Evolutionary conservation across 139 green algal genomes (phyloP).

Genomic region (Coccomyxa sp.): DNA sequence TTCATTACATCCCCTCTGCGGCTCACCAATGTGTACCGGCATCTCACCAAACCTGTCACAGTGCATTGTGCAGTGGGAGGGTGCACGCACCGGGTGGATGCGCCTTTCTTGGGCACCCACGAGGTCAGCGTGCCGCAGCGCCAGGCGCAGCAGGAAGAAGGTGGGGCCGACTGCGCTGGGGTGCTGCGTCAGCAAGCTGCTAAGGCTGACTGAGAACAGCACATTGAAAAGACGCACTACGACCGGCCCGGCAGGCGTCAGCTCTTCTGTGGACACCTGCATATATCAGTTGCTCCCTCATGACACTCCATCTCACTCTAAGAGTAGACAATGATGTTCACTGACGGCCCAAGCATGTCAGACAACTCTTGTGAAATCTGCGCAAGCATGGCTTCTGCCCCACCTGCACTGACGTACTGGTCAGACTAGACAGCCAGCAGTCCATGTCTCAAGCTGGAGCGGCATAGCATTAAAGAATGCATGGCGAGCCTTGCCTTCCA

Average conservation of each 20-base stretch:
- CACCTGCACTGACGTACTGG: slow-evolving; percentile 2
- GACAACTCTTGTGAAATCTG: slow-evolving; percentile 4
- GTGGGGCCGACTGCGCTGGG: slow-evolving; percentile 45
- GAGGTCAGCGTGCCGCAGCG: neutral
- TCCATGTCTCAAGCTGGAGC: neutral
- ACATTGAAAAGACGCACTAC: slow-evolving; percentile 28
- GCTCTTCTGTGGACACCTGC: neutral
- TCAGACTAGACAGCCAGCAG: neutral
- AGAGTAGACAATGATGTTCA: too few relatives aligned
- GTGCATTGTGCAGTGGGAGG: neutral
- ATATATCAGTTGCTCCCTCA: neutral
- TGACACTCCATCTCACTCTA: neutral
- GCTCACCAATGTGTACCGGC: neutral
- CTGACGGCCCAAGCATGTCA: neutral
- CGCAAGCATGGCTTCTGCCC: slow-evolving; percentile 26
- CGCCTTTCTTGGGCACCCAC: neutral
- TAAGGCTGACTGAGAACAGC: slow-evolving; percentile 33
- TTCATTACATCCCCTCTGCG: neutral
- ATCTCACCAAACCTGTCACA: neutral
- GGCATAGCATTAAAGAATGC: neutral
- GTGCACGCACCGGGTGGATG: neutral
- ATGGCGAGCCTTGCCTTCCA: slow-evolving; percentile 7
- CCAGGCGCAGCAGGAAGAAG: slow-evolving; percentile 52
- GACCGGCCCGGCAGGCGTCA: neutral
- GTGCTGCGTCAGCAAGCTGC: slow-evolving; percentile 42